Evolutionary conservation across 345 rosid genomes (phyloP).

Genomic region (Arabidopsis arenosa): DNA sequence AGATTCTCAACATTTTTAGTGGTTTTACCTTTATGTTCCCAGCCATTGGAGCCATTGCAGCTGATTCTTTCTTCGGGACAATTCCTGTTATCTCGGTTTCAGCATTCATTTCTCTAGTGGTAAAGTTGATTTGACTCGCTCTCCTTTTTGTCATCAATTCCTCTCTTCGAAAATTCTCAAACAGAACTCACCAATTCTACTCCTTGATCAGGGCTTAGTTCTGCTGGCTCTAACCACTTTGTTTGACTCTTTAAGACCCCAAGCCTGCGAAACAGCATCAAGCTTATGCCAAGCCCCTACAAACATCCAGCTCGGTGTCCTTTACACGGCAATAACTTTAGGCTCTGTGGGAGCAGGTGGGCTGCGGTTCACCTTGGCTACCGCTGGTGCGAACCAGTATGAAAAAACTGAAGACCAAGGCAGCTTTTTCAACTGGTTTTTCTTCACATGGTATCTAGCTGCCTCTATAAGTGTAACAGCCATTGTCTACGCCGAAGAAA

Average conservation of each 20-base stretch:
- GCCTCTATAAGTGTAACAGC: constrained; percentile 40
- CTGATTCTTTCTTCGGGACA: constrained; percentile 56
- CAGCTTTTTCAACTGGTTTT: constrained; percentile 62
- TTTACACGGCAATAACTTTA: constrained; percentile 51
- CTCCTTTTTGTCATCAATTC: background rate
- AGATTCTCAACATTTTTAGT: constrained; percentile 39
- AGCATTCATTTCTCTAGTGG: constrained; percentile 46
- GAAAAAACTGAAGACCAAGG: constrained; percentile 44
- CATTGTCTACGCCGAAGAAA: constrained; percentile 53
- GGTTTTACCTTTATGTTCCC: constrained; percentile 48
- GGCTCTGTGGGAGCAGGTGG: constrained; percentile 48
- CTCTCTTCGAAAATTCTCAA: background rate
- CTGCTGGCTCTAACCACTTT: constrained; percentile 48
- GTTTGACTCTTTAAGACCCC: constrained; percentile 46
- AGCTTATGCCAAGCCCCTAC: constrained; percentile 38
- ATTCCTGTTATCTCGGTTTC: constrained; percentile 48
- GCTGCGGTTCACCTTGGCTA: constrained; percentile 47
- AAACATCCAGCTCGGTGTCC: constrained; percentile 39
- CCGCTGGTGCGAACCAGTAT: constrained; percentile 58
- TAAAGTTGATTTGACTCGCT: constrained; percentile 6
- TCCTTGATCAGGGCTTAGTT: constrained; percentile 38
- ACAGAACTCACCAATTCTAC: background rate
- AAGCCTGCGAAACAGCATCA: constrained; percentile 38
- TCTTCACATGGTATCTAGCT: constrained; percentile 42
- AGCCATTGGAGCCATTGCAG: constrained; percentile 48